phyloP scores from a whole-genome alignment of 352 stramenopile species.

The Phytophthora litchii region DNA sequence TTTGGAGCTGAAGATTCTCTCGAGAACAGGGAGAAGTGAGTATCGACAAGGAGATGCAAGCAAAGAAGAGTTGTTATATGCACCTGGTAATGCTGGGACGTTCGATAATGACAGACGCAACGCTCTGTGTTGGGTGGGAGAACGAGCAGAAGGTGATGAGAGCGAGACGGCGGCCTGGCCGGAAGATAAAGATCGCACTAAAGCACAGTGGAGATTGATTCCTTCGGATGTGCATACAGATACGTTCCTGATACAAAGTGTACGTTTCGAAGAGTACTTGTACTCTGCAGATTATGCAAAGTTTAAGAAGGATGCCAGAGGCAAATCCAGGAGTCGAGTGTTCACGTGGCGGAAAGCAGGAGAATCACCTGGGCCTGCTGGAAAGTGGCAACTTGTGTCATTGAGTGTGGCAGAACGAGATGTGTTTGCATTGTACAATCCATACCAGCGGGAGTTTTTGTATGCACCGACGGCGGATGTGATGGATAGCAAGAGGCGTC shows the following conservation, averaged over 20 bases:
- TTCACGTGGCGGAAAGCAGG: slow-evolving; percentile 63
- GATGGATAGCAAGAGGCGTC: slow-evolving; percentile 58
- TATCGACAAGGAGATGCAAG: slow-evolving; percentile 29
- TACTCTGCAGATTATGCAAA: slow-evolving; percentile 77
- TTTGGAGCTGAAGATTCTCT: slow-evolving; percentile 45
- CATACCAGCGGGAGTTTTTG: slow-evolving; percentile 76
- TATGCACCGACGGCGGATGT: slow-evolving; percentile 58
- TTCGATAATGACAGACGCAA: slow-evolving; percentile 61
- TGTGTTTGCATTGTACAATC: slow-evolving; percentile 78
- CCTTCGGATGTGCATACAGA: slow-evolving; percentile 60
- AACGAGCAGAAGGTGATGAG: slow-evolving; percentile 25
- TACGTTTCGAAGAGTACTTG: slow-evolving; percentile 61
- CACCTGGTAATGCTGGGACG: slow-evolving; percentile 43
- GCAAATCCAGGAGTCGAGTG: slow-evolving; percentile 59
- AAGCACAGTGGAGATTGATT: slow-evolving; percentile 66
- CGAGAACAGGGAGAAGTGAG: slow-evolving; percentile 32
- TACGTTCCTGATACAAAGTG: slow-evolving; percentile 71
- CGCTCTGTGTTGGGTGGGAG: slow-evolving; percentile 50
- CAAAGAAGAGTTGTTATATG: slow-evolving; percentile 54
- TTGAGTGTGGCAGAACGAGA: slow-evolving; percentile 51
- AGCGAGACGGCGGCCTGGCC: slow-evolving; percentile 27
- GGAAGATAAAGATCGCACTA: slow-evolving; percentile 42
- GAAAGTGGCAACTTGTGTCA: slow-evolving; percentile 69
- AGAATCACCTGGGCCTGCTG: slow-evolving; percentile 49
- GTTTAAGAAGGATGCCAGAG: slow-evolving; percentile 56